phyloP scores from a whole-genome alignment of 345 rosid species.

The Arabidopsis suecica region DNA sequence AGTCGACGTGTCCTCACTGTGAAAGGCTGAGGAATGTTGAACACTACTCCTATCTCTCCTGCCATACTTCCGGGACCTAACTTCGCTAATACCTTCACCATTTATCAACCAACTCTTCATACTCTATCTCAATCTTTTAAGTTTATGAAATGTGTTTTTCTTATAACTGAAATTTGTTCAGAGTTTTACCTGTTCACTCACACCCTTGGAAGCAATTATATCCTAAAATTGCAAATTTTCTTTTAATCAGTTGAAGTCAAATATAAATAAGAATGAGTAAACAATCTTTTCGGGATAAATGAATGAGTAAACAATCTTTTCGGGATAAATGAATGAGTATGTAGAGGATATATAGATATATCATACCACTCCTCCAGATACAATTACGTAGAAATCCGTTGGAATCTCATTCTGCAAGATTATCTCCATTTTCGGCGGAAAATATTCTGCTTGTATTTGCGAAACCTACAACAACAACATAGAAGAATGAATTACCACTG shows the following conservation, averaged over 20 bases:
- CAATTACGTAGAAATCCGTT: conserved; percentile 86
- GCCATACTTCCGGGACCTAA: conserved; percentile 75
- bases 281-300: too few relatives aligned
- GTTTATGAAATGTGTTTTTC: background rate
- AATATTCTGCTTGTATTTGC: conserved; percentile 84
- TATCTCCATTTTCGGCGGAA: conserved; percentile 92
- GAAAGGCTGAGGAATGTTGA: conserved; percentile 89
- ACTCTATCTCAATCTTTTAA: background rate
- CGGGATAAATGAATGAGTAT: background rate
- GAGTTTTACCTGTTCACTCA: conserved; percentile 74
- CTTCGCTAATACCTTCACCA: conserved; percentile 63
- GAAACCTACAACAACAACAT: conserved; percentile 60
- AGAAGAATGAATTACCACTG: background rate
- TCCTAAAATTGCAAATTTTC: conserved; percentile 58
- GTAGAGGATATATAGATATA: conserved; percentile 4
- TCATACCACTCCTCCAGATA: conserved; percentile 88
- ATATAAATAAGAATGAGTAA: background rate
- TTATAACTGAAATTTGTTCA: background rate
- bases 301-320: too few relatives aligned
- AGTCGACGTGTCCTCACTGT: conserved; percentile 66
- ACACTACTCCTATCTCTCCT: conserved; percentile 91
- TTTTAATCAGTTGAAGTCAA: conserved; percentile 30
- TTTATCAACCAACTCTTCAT: background rate
- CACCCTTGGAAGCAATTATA: conserved; percentile 65
- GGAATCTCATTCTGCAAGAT: conserved; percentile 88